These are phyloP conservation scores for Afroboletus lepidellus DNA, from an alignment of 1,284 basidiomycete genomes.

Conservation along the genomic window DNA sequence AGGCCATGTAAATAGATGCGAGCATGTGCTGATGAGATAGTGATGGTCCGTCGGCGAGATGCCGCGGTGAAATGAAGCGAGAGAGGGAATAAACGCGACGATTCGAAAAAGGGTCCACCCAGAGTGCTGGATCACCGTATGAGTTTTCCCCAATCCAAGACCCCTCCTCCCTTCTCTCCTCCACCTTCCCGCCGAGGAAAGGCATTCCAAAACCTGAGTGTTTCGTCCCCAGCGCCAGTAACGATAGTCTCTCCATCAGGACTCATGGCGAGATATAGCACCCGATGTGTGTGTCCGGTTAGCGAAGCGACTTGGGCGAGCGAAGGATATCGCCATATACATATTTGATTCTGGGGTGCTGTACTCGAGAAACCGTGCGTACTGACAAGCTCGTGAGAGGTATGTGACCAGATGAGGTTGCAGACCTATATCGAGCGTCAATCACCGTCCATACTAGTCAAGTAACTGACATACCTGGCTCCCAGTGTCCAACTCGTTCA, in stretches of 20 bases:
- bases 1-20: conserved; percentile 26
- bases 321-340: conserved; percentile 96
- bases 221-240: conserved; percentile 97
- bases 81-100: not conserved
- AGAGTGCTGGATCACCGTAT: conserved; percentile 21
- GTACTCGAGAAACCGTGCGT: conserved; percentile 97
- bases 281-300: conserved; percentile 92
- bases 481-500: conserved; percentile 88
- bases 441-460: not conserved
- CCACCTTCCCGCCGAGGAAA: conserved; percentile 60
- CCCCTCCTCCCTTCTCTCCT: conserved; percentile 45
- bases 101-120: not conserved
- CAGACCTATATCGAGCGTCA: conserved; percentile 66
- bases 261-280: conserved; percentile 95
- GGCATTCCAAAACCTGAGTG: conserved; percentile 96
- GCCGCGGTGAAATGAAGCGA: not conserved
- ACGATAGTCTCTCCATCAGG: conserved; percentile 98
- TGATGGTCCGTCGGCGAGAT: too few species aligned
- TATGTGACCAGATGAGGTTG: conserved; percentile 95
- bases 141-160: conserved; percentile 28
- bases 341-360: conserved; percentile 95
- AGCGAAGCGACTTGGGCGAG: conserved; percentile 92
- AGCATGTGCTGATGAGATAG: conserved; percentile 13
- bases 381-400: conserved; percentile 95
- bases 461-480: conserved; percentile 67